Base-by-base conservation (phyloP, 2,329 filamentous ascomycete species). In the Neoarthrinium moseri region DNA sequence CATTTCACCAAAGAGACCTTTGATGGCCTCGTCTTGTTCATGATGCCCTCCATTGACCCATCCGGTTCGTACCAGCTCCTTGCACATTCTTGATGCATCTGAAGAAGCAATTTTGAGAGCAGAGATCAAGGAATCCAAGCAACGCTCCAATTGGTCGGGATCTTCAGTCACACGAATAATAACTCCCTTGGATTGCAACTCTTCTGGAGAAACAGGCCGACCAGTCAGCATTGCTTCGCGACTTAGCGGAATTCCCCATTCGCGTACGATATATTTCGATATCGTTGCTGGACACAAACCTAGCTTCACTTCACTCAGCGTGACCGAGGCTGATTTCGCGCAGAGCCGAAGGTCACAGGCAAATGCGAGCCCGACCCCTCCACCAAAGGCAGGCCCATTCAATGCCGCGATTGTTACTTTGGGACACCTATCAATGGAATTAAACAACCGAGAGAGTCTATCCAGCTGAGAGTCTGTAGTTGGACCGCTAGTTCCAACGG, bases 281-380 rank as follows among this genome's bases (percentile, higher is more conserved):
- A 72, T 69, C 1, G 59, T 63, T 1, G 66, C 68, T 1, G 68
- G 60, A 43, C 61, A 64, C 5, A 71, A 50, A 0, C 64, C 68
- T 2, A 69, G 52, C 41, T 67, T 71, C 4, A 65, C 66, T 38
- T 74, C 70, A 48, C 62, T 70, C 4, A 74, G 54, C 1, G 60
- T 68, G 11, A 62, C 51, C 2, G 34, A 52, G 5, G 58, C 57
- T 2, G 26, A 30, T 6, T 36, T 35, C 11, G 35, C 43, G 22
- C 43, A 51, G 6, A 66, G 44, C 5, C 69, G 59, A 10, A 73
- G 53, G 44, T 74, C 70, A 50, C 69, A 74, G 2, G 61, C 59
- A 50, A 72, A 71, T 1, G 66, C 68, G 0, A 74, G 55, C 0
- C 71, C 71, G 2, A 72, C 67, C 0, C 71, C 71, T 2, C 68